phyloP scores from a whole-genome alignment of 257 asterid species.

The Cruciata laevipes region DNA sequence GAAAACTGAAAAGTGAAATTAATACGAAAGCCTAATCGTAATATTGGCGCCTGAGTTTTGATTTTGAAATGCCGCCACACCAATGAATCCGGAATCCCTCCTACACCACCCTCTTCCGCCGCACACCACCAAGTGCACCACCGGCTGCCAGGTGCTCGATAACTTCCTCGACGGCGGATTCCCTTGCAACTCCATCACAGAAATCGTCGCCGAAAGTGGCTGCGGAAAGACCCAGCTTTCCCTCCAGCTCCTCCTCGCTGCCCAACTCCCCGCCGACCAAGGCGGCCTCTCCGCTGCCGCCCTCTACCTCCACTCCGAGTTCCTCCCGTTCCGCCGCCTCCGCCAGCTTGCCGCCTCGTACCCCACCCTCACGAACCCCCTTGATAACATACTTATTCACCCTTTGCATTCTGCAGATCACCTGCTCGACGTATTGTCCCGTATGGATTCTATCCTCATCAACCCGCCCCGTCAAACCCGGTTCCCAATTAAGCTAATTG shows the following conservation, averaged over 20 bases:
- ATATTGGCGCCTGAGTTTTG: background rate
- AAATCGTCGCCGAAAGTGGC: slow-evolving; percentile 86
- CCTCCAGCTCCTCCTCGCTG: slow-evolving; percentile 79
- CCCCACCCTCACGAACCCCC: slow-evolving; percentile 35
- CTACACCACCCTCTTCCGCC: slow-evolving; percentile 44
- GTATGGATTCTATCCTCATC: slow-evolving; percentile 39
- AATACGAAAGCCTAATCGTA: background rate
- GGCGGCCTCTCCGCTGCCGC: slow-evolving; percentile 83
- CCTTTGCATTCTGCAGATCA: slow-evolving; percentile 67
- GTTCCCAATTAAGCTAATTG: slow-evolving; percentile 47
- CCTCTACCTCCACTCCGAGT: slow-evolving; percentile 81
- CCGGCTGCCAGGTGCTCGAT: slow-evolving; percentile 68
- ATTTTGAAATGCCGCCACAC: slow-evolving; percentile 4
- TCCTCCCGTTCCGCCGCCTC: slow-evolving; percentile 76
- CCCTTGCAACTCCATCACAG: slow-evolving; percentile 74
- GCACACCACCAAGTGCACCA: slow-evolving; percentile 40
- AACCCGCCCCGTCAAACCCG: slow-evolving; percentile 10
- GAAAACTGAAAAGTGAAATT: no score
- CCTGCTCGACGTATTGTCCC: slow-evolving; percentile 85
- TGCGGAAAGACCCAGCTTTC: slow-evolving; percentile 88
- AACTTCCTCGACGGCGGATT: slow-evolving; percentile 73
- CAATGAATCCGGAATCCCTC: slow-evolving; percentile 55
- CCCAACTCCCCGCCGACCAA: slow-evolving; percentile 59
- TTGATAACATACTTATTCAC: slow-evolving; percentile 41
- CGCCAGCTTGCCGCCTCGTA: slow-evolving; percentile 45